phyloP scores from a whole-genome alignment of 257 asterid genomes.

The Nicotiana undulata region DNA sequence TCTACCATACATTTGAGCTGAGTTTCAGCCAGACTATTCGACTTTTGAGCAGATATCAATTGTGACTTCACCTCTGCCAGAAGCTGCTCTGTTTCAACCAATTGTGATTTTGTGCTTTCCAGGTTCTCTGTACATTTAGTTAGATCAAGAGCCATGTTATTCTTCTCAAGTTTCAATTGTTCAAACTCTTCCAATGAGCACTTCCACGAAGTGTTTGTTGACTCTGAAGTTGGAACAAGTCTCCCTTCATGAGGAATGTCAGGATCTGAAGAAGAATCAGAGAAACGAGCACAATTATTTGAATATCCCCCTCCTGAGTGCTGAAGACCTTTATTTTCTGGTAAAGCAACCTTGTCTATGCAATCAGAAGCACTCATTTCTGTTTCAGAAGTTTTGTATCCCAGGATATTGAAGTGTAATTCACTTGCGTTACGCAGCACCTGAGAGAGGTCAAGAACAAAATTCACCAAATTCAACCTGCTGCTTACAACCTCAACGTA shows the following conservation, averaged over 20 bases:
- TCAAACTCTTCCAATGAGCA: constrained; percentile 82
- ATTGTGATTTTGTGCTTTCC: constrained; percentile 55
- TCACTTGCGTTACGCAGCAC: constrained; percentile 58
- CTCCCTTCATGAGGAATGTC: constrained; percentile 71
- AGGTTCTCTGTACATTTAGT: constrained; percentile 46
- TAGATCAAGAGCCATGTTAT: constrained; percentile 55
- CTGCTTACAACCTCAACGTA: constrained; percentile 40
- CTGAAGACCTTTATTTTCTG: constrained; percentile 59
- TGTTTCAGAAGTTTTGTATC: constrained; percentile 56
- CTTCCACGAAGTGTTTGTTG: constrained; percentile 53
- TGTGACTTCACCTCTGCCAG: constrained; percentile 80
- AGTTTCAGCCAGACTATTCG: constrained; percentile 82
- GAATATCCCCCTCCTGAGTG: constrained; percentile 48
- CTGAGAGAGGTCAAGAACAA: constrained; percentile 63
- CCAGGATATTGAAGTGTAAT: constrained; percentile 62
- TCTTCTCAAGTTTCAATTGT: constrained; percentile 69
- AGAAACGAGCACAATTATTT: constrained; percentile 52
- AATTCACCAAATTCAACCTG: constrained; percentile 34
- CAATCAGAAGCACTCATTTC: constrained; percentile 72
- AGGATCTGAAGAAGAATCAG: constrained; percentile 72
- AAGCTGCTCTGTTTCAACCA: constrained; percentile 63
- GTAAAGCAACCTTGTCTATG: constrained; percentile 83
- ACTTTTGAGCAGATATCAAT: constrained; percentile 61
- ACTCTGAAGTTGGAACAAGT: constrained; percentile 75
- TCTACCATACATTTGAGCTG: constrained; percentile 99